phyloP scores from a whole-genome alignment of 345 rosid genomes.

The Murraya koenigii region DNA sequence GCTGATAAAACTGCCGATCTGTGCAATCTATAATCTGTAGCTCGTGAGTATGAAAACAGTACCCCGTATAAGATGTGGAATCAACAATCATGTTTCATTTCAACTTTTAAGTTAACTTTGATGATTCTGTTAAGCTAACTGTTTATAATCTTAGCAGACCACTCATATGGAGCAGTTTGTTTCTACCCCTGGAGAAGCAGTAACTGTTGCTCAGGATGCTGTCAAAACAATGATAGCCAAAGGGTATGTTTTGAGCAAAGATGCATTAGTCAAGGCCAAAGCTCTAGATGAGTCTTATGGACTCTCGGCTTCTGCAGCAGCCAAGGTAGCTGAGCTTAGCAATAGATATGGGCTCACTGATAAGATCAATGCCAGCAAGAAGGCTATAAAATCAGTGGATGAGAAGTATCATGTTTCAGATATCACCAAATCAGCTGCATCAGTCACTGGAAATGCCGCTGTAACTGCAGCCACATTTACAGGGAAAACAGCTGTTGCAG shows the following conservation, averaged over 20 bases:
- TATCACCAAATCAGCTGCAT: constrained; percentile 59
- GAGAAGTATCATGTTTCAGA: constrained; percentile 67
- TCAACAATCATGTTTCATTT: background rate
- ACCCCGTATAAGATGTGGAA: background rate
- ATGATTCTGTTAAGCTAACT: background rate
- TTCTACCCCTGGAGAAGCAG: constrained; percentile 67
- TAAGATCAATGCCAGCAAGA: constrained; percentile 58
- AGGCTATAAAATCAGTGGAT: constrained; percentile 58
- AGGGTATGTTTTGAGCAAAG: constrained; percentile 74
- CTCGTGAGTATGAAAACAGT: background rate
- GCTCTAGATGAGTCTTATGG: constrained; percentile 64
- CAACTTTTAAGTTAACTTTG: background rate
- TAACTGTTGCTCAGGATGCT: constrained; percentile 74
- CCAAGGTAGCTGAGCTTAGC: constrained; percentile 68
- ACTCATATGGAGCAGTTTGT: constrained; percentile 39
- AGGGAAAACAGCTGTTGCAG: constrained; percentile 61
- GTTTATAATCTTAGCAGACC: constrained; percentile 30
- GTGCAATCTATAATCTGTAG: background rate
- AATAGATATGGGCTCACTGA: constrained; percentile 63
- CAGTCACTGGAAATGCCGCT: constrained; percentile 69
- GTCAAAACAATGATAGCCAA: constrained; percentile 73
- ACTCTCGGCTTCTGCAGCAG: constrained; percentile 57
- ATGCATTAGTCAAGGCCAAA: constrained; percentile 67
- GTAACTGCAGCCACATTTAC: constrained; percentile 60
- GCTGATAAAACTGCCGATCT: background rate